These are phyloP conservation scores for Claviceps pazoutovae DNA, from an alignment of 2,329 filamentous ascomycete genomes.

Conservation along the genomic window DNA sequence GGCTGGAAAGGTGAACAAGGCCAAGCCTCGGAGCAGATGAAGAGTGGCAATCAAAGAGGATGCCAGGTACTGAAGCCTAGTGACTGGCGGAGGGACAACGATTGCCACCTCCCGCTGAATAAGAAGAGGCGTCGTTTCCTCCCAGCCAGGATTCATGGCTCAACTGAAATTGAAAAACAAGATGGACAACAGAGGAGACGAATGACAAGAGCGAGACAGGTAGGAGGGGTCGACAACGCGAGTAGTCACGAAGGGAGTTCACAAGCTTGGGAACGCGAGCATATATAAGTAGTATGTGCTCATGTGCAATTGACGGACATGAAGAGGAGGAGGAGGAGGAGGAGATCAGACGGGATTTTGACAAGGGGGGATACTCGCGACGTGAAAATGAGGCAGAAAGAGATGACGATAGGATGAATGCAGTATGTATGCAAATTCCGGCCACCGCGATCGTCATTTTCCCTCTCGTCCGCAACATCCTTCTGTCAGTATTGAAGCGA, in stretches of 20 bases:
- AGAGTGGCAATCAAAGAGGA: constrained; percentile 13
- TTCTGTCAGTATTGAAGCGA: no score
- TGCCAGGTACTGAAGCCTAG: constrained; percentile 12
- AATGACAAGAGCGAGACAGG: neutral
- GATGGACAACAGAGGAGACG: neutral
- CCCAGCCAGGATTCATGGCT: neutral
- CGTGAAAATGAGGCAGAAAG: no score
- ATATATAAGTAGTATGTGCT: no score
- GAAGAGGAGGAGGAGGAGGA: no score
- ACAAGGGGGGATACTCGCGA: no score
- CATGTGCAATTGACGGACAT: no score
- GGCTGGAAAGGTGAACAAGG: constrained; percentile 15
- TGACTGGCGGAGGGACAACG: constrained; percentile 2
- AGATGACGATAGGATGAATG: no score
- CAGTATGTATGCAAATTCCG: neutral
- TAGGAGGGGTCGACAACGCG: no score
- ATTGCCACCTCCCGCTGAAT: neutral
- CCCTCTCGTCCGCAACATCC: no score
- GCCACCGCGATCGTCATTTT: neutral
- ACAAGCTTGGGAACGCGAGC: no score
- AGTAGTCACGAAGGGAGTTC: no score
- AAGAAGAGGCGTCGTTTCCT: constrained; percentile 6
- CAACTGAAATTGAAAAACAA: neutral
- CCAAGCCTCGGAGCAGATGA: constrained; percentile 16
- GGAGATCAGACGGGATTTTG: no score